Evolutionary conservation across 345 rosid genomes (phyloP), one percentile per base, ranked within the genome.

Genomic region (Eutrema heterophyllum): DNA sequence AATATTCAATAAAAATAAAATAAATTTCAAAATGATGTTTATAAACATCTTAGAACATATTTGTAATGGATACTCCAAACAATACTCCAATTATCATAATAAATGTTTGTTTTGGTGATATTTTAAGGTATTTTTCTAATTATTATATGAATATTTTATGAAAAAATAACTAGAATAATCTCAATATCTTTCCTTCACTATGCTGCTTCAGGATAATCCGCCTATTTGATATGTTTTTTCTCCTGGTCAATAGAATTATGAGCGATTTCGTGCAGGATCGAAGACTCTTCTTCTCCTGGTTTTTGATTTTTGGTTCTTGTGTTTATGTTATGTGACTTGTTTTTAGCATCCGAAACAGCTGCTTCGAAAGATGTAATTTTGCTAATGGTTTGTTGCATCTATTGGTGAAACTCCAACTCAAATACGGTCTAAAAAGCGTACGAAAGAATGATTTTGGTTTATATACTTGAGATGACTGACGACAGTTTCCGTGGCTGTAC

Each of bases 391-490:
- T 86, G 88, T 32, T 64, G 75, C 50, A 94, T 82, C 67, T 91
- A 84, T 14, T 81, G 80, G 66, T 92, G 97, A 74, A 92, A 85
- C 60, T 92, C 97, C 76, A 48, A 30, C 52, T 41, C 64, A 58
- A 57, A 40, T 21, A 38, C 45, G 0, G 8, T 39, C 15, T 21
- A 13, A 18, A 43, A 0, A n/a, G n/a, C n/a, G n/a, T 15, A 40
- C 1, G 0, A 30, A 10, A 61, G 33, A 7, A n/a, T 8, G 9
- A 60, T 24, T 11, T 26, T n/a, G 8, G 26, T 16, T 55, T 67
- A 29, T 27, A 45, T 88, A 92, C 97, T 83, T 95, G 76, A 92
- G 89, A 75, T 85, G 85, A 55, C 92, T 86, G 61, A 92, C 90
- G 38, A 90, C 43, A 46, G 77, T 84, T 64, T 91, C 99, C 0